A percentile compares a stretch with the other conserved stretches of the same genome.
These are phyloP conservation scores for Pythium rhizo-oryzae DNA, from an alignment of 352 stramenopile genomes.

Conservation along the genomic window DNA sequence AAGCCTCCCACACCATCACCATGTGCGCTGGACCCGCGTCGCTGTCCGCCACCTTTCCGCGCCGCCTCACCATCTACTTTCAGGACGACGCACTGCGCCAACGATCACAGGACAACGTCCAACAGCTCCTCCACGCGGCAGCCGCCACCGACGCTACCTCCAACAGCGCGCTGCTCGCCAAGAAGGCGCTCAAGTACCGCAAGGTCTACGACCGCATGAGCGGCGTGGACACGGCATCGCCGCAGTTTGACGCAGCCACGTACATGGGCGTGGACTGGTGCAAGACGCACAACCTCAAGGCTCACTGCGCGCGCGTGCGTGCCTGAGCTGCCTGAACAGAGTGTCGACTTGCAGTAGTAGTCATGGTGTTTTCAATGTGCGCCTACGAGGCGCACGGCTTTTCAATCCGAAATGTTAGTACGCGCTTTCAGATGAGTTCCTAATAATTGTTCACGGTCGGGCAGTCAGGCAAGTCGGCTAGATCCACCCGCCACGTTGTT, in stretches of 20 bases:
- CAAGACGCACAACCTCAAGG: constrained; percentile 15
- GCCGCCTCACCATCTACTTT: constrained; percentile 28
- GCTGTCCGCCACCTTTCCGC: background rate
- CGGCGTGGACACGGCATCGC: constrained; percentile 34
- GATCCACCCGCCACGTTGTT: too few relatives aligned
- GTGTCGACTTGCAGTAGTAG: too few relatives aligned
- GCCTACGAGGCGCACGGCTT: constrained; percentile 3
- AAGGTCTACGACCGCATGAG: constrained; percentile 26
- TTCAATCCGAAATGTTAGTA: too few relatives aligned
- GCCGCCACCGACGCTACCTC: background rate
- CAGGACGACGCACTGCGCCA: constrained; percentile 23
- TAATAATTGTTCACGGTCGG: too few relatives aligned
- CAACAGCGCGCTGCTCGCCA: constrained; percentile 14
- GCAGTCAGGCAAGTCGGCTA: too few relatives aligned
- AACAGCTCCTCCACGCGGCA: constrained; percentile 3
- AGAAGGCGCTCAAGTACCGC: constrained; percentile 35
- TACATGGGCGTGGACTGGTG: constrained; percentile 58
- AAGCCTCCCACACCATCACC: too few relatives aligned
- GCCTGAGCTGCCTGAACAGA: background rate
- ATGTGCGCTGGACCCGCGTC: background rate
- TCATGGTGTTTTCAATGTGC: background rate
- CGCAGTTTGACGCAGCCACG: constrained; percentile 54
- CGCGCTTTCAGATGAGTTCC: too few relatives aligned
- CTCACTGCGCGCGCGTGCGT: constrained; percentile 2
- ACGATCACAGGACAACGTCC: constrained; percentile 1